Evolutionary conservation across 768 basidiomycete genomes (phyloP).

Genomic region (Suillus sp.): DNA sequence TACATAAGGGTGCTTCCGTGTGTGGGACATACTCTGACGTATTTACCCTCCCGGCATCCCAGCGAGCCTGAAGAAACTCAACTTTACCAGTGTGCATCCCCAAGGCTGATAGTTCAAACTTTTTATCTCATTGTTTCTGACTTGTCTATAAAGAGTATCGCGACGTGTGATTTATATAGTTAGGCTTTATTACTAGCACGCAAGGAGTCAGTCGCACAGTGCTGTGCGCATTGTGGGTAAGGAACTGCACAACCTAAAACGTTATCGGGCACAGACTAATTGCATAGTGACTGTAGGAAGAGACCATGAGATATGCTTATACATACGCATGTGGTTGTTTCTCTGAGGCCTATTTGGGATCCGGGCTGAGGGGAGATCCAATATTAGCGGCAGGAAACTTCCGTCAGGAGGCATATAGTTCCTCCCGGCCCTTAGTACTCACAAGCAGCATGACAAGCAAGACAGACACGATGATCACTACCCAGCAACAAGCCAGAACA

Average conservation of each 20-base stretch:
- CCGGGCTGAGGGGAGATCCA: neutral
- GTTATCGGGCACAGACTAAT: slow-evolving; percentile 6
- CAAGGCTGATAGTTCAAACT: neutral
- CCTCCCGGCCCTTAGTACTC: neutral
- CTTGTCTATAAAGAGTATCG: neutral
- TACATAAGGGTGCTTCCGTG: neutral
- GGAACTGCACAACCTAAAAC: slow-evolving; percentile 5
- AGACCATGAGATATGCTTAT: neutral
- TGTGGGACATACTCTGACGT: neutral
- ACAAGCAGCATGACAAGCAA: neutral
- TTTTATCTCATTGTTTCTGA: neutral
- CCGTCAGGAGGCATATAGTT: neutral
- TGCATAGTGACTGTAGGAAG: neutral
- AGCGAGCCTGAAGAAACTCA: slow-evolving; percentile 3
- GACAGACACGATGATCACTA: neutral
- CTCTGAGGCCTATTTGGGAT: neutral
- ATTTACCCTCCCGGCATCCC: neutral
- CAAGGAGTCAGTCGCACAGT: neutral
- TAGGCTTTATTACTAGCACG: neutral
- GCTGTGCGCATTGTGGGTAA: neutral
- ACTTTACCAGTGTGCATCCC: neutral
- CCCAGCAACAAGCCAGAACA: neutral
- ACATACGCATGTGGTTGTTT: neutral
- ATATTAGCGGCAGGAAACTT: neutral
- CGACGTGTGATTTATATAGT: neutral